Base-by-base conservation (phyloP, 1,139 yeast species). In the Saccharomyces hybrid region DNA sequence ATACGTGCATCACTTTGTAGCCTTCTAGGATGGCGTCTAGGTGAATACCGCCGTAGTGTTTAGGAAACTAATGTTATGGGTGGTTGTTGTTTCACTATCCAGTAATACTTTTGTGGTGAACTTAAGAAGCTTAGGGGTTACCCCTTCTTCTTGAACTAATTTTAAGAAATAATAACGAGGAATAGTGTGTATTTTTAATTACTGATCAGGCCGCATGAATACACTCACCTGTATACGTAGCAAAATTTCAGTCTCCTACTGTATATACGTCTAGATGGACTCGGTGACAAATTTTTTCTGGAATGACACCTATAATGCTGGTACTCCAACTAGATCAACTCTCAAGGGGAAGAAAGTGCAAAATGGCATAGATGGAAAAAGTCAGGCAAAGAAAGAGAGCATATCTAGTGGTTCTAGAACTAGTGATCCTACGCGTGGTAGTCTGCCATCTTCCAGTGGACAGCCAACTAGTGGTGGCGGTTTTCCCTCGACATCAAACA, bases 391-490 rank as follows among this genome's bases (percentile, higher is more conserved):
- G 49, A 46, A n/a, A n/a, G 23, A 41, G 9, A 54, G 27, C 23
- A 4, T 31, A 46, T 31, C 59, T 7, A 49, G 53, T 14, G 9
- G 20, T 9, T 13, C 31, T 44, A 32, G 32, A 20, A 13, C 30
- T 26, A 25, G 41, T n/a, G 38, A 51, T 25, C 23, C 53, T 31
- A 34, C 5, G n/a, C 26, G 44, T 20, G 7, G 25, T 38, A 38
- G 7, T 16, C 11, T 23, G 31, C 30, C 32, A n/a, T 14, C 44
- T 31, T 9, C 54, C n/a, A 32, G 25, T 23, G 50, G 32, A 31
- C 50, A 32, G 11, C 44, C 52, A 6, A 47, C 23, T 23, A 41
- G 26, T 5, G 41, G 57, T 14, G 51, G 57, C 8, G 57, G 63
- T 26, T 50, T 65, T 16, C 13, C 44, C 13, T 38, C 44, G 44